These are phyloP conservation scores for Annona cherimola DNA, from an alignment of 164 flowering plant genomes.

Conservation along the genomic window DNA sequence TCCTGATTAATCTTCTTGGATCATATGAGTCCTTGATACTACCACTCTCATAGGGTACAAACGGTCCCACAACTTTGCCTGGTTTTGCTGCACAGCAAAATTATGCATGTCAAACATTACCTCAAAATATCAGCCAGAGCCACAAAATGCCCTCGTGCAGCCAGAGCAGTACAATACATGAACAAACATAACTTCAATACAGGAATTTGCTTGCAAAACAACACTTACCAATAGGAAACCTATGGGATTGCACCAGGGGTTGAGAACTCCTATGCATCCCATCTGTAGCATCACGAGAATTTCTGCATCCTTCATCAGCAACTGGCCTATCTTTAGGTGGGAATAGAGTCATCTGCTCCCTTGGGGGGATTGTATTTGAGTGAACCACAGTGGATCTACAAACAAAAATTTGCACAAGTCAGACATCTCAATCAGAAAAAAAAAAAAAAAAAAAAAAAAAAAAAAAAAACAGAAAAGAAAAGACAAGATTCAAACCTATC, in stretches of 20 bases:
- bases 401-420: background rate
- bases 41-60: slow-evolving; percentile 39
- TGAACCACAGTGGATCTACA: slow-evolving; percentile 74
- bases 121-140: background rate
- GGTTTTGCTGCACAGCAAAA: slow-evolving; percentile 45
- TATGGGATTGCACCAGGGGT: slow-evolving; percentile 28
- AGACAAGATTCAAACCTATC: too few relatives aligned
- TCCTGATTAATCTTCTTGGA: slow-evolving; percentile 40
- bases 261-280: slow-evolving; percentile 37
- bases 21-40: slow-evolving; percentile 47
- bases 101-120: background rate
- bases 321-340: slow-evolving; percentile 34
- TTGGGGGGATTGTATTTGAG: slow-evolving; percentile 52
- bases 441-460: background rate
- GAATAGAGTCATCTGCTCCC: slow-evolving; percentile 30
- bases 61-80: slow-evolving; percentile 57
- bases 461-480: background rate
- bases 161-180: background rate
- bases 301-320: slow-evolving; percentile 31
- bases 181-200: background rate
- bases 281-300: slow-evolving; percentile 27
- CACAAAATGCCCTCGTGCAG: background rate
- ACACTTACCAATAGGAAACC: slow-evolving; percentile 20
- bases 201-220: background rate
- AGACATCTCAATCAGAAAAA: background rate